Evolutionary conservation across 768 basidiomycete species (phyloP).

Genomic region (Vararia minispora): DNA sequence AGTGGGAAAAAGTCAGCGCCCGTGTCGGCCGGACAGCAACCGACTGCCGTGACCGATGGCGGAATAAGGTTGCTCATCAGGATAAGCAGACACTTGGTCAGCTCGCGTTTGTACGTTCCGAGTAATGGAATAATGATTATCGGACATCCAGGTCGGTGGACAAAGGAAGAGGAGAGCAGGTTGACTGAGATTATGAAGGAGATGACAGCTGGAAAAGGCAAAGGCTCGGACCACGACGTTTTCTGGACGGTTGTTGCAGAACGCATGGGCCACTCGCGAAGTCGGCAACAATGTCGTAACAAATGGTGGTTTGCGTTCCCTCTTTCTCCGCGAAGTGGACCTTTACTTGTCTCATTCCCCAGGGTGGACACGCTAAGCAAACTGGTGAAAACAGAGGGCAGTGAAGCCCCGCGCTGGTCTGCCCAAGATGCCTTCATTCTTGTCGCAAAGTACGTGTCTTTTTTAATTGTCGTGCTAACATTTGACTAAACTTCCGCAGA

Average conservation of each 20-base stretch:
- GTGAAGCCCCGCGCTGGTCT: constrained; percentile 62
- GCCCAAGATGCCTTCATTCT: constrained; percentile 69
- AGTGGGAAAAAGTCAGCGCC: constrained; percentile 71
- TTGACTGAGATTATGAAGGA: constrained; percentile 65
- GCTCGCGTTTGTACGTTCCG: constrained; percentile 5
- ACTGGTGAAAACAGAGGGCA: constrained; percentile 61
- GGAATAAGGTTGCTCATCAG: constrained; percentile 67
- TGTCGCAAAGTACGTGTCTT: constrained; percentile 56
- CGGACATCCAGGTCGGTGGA: constrained; percentile 64
- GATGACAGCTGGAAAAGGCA: constrained; percentile 64
- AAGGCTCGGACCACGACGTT: constrained; percentile 64
- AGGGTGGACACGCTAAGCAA: constrained; percentile 75
- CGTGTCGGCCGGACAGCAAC: constrained; percentile 64
- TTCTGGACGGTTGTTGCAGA: constrained; percentile 76
- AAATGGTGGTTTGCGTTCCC: constrained; percentile 51
- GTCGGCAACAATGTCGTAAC: constrained; percentile 76
- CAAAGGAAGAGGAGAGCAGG: constrained; percentile 68
- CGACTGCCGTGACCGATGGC: constrained; percentile 79
- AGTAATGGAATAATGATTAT: constrained; percentile 1
- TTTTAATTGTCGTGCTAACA: constrained; percentile 5
- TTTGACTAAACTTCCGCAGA: constrained; percentile 25
- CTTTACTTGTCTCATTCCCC: constrained; percentile 1
- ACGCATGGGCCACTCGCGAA: constrained; percentile 64
- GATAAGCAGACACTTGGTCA: constrained; percentile 50
- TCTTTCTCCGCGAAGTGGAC: neutral